phyloP scores from a whole-genome alignment of 805 yeast genomes.

The Groenewaldozyma salmanticensis region DNA sequence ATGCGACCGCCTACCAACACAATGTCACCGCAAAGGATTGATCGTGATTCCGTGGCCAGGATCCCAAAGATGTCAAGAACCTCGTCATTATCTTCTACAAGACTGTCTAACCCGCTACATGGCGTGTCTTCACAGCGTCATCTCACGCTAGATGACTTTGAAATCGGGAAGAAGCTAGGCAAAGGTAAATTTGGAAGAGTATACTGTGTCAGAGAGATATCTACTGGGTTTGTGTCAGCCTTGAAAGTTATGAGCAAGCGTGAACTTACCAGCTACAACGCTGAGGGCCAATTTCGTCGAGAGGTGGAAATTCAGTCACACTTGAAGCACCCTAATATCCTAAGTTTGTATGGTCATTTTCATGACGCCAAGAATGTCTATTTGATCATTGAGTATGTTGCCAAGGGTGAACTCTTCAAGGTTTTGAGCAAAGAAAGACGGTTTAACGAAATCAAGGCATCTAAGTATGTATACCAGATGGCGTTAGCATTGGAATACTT shows the following conservation, averaged over 20 bases:
- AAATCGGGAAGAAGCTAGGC: slow-evolving; percentile 78
- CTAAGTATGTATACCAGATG: slow-evolving; percentile 64
- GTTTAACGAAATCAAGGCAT: slow-evolving; percentile 64
- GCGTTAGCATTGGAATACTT: slow-evolving; percentile 69
- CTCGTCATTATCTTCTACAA: slow-evolving; percentile 9
- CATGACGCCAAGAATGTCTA: slow-evolving; percentile 74
- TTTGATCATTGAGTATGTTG: slow-evolving; percentile 72
- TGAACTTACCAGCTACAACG: slow-evolving; percentile 63
- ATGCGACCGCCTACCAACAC: slow-evolving; percentile 10
- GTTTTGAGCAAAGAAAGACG: slow-evolving; percentile 55
- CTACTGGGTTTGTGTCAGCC: slow-evolving; percentile 76
- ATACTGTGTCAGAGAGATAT: slow-evolving; percentile 72
- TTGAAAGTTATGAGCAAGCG: slow-evolving; percentile 82
- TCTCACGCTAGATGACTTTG: slow-evolving; percentile 56
- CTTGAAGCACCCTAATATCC: slow-evolving; percentile 63
- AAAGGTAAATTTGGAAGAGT: slow-evolving; percentile 93
- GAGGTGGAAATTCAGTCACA: slow-evolving; percentile 87
- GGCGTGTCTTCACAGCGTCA: slow-evolving; percentile 18
- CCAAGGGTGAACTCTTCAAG: slow-evolving; percentile 79
- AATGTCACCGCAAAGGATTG: slow-evolving; percentile 4
- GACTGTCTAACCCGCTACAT: slow-evolving; percentile 16
- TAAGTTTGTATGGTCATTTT: slow-evolving; percentile 79
- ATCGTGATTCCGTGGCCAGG: slow-evolving; percentile 1
- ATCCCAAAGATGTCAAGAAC: too few species aligned
- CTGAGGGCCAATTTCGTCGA: slow-evolving; percentile 77